Evolutionary conservation across 116 monocot species (phyloP), one percentile per base, ranked within the genome.

Genomic region (Posidonia oceanica): DNA sequence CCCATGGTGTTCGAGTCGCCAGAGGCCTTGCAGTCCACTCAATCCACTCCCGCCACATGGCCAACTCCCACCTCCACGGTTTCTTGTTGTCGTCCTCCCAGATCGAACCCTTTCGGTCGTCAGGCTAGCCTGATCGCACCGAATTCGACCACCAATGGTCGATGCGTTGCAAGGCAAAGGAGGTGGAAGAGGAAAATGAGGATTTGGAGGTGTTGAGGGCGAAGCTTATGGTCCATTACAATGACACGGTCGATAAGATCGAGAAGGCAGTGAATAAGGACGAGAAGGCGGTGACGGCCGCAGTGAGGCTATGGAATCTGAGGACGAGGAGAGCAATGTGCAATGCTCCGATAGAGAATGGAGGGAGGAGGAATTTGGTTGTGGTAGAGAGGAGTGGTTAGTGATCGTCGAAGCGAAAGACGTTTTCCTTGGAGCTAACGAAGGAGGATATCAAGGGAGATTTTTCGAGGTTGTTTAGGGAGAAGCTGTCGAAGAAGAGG

Each of bases 241-340:
- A 65, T n/a, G 14, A 3, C 8, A 5, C 63, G 53, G n/a, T 67
- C 20, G 66, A 65, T 21, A 22, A 44, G 58, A 57, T 54, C 12
- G 0, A 22, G 29, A 29, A 29, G 29, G 29, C 29, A 29, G 29
- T 29, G 29, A 1, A 29, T 29, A 29, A 1, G 29, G 1, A 29
- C 29, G 0, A 29, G 29, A 29, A 29, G 29, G 66, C 15, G 29
- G 48, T 22, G 7, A 29, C 60, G 56, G 48, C 82, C 76, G 70
- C 83, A 84, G 87, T 84, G 0, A 29, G 29, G 1, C 29, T n/a
- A 29, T 29, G 29, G 29, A 29, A 87, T 81, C 63, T 79, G 54
- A 68, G 87, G 66, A 75, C 36, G 54, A 61, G 87, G 65, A 67
- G 77, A 20, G 75, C 78, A 2, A 77, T 81, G 36, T 74, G 61